phyloP scores from a whole-genome alignment of 192 early-diverging fungal genomes.

The Entomortierella beljakovae region DNA sequence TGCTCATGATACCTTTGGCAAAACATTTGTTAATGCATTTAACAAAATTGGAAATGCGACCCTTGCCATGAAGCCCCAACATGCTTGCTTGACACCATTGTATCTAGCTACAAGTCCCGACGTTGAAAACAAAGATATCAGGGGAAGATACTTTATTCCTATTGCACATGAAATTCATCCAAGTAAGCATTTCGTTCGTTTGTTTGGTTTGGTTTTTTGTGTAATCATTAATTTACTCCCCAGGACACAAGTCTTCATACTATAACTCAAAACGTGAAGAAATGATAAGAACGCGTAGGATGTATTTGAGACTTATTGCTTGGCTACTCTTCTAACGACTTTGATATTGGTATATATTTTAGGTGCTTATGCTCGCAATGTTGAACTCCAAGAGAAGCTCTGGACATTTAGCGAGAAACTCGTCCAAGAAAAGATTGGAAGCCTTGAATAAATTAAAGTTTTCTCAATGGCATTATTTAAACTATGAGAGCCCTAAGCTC shows the following conservation, averaged over 20 bases:
- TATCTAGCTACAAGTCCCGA: constrained; percentile 64
- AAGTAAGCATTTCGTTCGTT: neutral
- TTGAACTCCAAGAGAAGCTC: neutral
- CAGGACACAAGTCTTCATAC: too few relatives aligned
- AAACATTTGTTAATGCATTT: too few relatives aligned
- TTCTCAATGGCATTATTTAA: too few relatives aligned
- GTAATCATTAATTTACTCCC: too few relatives aligned
- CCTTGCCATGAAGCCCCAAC: constrained; percentile 16
- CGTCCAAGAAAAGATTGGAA: constrained; percentile 5
- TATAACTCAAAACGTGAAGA: too few relatives aligned
- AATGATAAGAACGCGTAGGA: neutral
- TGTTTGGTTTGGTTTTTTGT: too few relatives aligned
- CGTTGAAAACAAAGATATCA: constrained; percentile 53
- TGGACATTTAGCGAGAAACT: constrained; percentile 45
- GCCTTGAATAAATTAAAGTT: too few relatives aligned
- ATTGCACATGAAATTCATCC: constrained; percentile 15
- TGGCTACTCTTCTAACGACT: neutral
- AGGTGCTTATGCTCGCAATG: neutral
- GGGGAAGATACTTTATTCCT: constrained; percentile 42
- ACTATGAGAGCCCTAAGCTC: too few relatives aligned
- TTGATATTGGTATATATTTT: too few relatives aligned
- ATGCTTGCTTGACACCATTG: constrained; percentile 59
- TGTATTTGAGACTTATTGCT: too few relatives aligned
- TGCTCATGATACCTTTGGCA: neutral
- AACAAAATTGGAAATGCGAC: too few relatives aligned